Base-by-base conservation (phyloP, 306 rosid genomes). In the Gleditsia sinensis region DNA sequence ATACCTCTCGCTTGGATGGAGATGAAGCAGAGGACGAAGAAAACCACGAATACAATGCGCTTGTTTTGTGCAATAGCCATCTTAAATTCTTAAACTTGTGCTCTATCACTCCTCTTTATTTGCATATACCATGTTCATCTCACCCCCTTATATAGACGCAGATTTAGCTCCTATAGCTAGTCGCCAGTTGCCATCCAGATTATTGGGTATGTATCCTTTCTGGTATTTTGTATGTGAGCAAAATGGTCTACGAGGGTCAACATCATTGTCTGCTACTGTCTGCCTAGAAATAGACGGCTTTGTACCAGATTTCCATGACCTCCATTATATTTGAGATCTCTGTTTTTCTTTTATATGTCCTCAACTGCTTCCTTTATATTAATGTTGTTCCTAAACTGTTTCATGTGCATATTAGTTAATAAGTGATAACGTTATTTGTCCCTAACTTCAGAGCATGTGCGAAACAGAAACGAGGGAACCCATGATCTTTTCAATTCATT, bases 201-300 rank as follows among this genome's bases (percentile, higher is more conserved):
- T 76, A 80, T n/a, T 21, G 16, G 23, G 81, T 78, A 49, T 12
- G 28, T 48, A 65, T 69, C 60, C 49, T 36, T 69, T 55, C 71
- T 72, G 70, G 88, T 50, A 77, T 75, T 83, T 63, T 79, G 83
- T 60, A 63, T 24, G 75, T 68, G 80, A 81, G 77, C 74, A 55
- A 69, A 54, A 51, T 70, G 76, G 86, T 84, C 79, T 71, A 74
- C 43, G 61, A 71, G 68, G 76, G 86, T 89, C 87, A 67, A 73
- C 83, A 83, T 92, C 97, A 76, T 12, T 91, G 97, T 91, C 86
- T 84, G 28, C 75, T 83, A 27, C 49, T 78, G 87, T 87, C 89
- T 82, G 57, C 65, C 45, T 42, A 37, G 77, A 80, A 72, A 75
- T 59, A 36, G 75, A 80, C 16, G 49, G 48, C 51, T 40, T 2